phyloP scores from a whole-genome alignment of 768 basidiomycete genomes.

The Trichaptum fuscoviolaceum region DNA sequence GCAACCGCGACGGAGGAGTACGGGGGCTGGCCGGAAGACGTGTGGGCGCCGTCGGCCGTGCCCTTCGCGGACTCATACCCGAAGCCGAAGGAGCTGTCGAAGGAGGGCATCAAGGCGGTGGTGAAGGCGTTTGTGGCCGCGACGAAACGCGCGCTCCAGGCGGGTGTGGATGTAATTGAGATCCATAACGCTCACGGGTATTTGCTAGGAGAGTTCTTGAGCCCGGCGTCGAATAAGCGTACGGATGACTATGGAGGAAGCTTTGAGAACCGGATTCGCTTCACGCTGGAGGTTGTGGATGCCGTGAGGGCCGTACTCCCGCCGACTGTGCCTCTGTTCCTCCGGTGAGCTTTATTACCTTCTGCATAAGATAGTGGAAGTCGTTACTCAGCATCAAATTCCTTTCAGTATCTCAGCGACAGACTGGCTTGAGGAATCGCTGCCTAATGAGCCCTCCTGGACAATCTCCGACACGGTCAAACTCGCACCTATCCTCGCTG shows the following conservation, averaged over 20 bases:
- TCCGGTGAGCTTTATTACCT: conserved; percentile 38
- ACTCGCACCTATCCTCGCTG: conserved; percentile 51
- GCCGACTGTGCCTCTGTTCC: conserved; percentile 63
- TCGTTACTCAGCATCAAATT: not conserved
- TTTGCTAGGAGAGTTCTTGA: conserved; percentile 50
- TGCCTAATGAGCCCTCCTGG: conserved; percentile 62
- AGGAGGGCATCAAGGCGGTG: conserved; percentile 51
- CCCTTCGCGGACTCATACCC: conserved; percentile 39
- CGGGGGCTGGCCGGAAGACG: conserved; percentile 45
- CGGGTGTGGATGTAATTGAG: conserved; percentile 57
- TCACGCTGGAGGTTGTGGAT: conserved; percentile 59
- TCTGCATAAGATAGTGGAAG: no score
- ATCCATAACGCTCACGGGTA: conserved; percentile 66
- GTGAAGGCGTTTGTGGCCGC: conserved; percentile 50
- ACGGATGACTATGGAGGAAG: conserved; percentile 68
- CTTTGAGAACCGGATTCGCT: conserved; percentile 61
- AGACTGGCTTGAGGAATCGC: conserved; percentile 62
- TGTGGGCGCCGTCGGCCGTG: conserved; percentile 53
- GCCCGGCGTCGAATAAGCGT: conserved; percentile 55
- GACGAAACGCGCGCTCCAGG: conserved; percentile 46
- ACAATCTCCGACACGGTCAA: conserved; percentile 60
- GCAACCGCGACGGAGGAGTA: conserved; percentile 29
- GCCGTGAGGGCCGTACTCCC: conserved; percentile 58
- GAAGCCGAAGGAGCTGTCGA: conserved; percentile 50
- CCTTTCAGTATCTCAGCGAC: conserved; percentile 54